These are phyloP conservation scores for Pterocarpus santalinus DNA, from an alignment of 306 rosid species.

Conservation along the genomic window DNA sequence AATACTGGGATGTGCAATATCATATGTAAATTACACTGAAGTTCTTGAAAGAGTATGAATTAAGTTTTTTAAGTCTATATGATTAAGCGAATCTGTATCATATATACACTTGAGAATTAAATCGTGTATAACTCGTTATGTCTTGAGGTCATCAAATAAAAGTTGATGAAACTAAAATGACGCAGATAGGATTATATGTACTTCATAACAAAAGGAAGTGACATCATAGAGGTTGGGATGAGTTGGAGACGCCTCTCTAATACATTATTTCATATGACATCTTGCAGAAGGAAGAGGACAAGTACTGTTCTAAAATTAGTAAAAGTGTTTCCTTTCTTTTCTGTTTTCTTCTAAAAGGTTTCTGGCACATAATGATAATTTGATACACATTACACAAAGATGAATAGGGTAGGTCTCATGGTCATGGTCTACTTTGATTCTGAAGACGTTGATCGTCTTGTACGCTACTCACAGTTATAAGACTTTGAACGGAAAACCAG, in stretches of 20 bases:
- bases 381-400: background rate
- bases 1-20: no score
- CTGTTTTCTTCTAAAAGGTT: background rate
- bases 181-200: background rate
- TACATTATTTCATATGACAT: slow-evolving; percentile 67
- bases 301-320: background rate
- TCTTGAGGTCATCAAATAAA: no score
- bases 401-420: background rate
- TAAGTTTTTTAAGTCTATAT: no score
- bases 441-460: slow-evolving; percentile 25
- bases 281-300: slow-evolving; percentile 30
- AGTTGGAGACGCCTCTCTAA: slow-evolving; percentile 55
- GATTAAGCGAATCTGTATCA: no score
- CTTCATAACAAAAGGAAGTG: slow-evolving; percentile 56
- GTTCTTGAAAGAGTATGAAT: no score
- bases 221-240: slow-evolving; percentile 58
- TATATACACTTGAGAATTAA: no score
- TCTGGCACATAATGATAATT: background rate
- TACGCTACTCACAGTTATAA: slow-evolving; percentile 48
- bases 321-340: background rate
- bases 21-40: no score
- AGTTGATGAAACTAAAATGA: slow-evolving; percentile 22
- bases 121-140: no score
- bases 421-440: background rate
- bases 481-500: background rate